Conservation (phyloP, 108 stramenopile species). For the Stephanodiscus triporus region DNA sequence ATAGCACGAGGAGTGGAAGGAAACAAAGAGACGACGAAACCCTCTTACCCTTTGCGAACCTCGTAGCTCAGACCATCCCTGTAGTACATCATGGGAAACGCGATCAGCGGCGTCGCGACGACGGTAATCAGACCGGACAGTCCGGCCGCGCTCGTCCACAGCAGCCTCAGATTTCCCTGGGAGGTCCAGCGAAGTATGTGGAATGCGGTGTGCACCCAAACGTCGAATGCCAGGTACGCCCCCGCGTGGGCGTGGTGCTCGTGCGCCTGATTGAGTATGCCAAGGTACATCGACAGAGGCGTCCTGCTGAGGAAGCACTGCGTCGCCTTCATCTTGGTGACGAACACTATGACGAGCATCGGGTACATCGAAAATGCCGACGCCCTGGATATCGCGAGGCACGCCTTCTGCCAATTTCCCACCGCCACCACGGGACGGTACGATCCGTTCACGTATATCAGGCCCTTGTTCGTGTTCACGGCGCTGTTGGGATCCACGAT, state of each 20-base stretch:
- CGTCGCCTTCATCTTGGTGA: conserved; percentile 40
- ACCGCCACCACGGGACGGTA: conserved; percentile 13
- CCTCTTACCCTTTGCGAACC: conserved; percentile 35
- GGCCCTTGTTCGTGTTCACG: conserved; percentile 10
- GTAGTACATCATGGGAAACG: conserved; percentile 49
- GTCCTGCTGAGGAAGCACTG: conserved; percentile 27
- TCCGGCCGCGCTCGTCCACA: conserved; percentile 28
- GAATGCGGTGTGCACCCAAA: conserved; percentile 33
- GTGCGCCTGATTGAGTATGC: conserved; percentile 3
- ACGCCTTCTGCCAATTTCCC: conserved; percentile 19
- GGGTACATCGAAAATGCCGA: conserved; percentile 57
- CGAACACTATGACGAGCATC: conserved; percentile 41
- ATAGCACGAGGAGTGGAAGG: not conserved
- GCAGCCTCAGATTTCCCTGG: conserved; percentile 42
- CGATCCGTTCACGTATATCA: conserved; percentile 14
- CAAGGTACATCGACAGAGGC: conserved; percentile 40
- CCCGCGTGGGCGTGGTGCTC: conserved; percentile 24
- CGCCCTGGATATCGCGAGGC: conserved; percentile 34
- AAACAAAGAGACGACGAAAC: no score
- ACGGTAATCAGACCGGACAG: conserved; percentile 43
- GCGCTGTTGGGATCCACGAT: conserved; percentile 6
- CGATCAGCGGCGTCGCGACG: conserved; percentile 29
- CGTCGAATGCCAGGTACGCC: conserved; percentile 17
- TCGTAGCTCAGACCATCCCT: conserved; percentile 40
- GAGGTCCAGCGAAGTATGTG: conserved; percentile 42